Evolutionary conservation across 2,329 filamentous ascomycete genomes (phyloP).

Genomic region (Bipolaris oryzae): DNA sequence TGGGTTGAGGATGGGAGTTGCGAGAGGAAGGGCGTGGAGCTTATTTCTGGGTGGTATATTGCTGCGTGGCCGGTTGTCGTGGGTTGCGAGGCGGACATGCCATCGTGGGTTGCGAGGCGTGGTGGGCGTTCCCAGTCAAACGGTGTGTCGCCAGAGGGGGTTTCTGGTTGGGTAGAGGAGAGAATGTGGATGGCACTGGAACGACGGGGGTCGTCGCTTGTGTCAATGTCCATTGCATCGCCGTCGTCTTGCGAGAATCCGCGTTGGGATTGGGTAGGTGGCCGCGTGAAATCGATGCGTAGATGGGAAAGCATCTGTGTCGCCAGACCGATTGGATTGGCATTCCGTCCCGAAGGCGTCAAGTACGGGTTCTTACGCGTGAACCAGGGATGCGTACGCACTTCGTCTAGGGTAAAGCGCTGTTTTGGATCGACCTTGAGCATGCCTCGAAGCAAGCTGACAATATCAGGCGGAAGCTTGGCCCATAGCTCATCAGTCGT

Average conservation of each 20-base stretch:
- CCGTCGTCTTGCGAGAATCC: constrained; percentile 49
- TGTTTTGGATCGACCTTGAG: constrained; percentile 76
- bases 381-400: constrained; percentile 94
- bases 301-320: constrained; percentile 93
- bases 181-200: constrained; percentile 56
- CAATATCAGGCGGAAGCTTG: constrained; percentile 71
- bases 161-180: constrained; percentile 85
- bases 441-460: constrained; percentile 91
- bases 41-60: constrained; percentile 14
- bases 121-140: constrained; percentile 90
- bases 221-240: constrained; percentile 63
- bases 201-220: constrained; percentile 59
- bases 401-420: constrained; percentile 83
- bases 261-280: constrained; percentile 60
- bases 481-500: constrained; percentile 87
- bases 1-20: constrained; percentile 46
- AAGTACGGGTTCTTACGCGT: constrained; percentile 81
- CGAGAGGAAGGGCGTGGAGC: constrained; percentile 30
- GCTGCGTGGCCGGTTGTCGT: constrained; percentile 31
- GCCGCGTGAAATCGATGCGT: constrained; percentile 81
- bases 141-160: constrained; percentile 72
- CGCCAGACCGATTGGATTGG: constrained; percentile 83
- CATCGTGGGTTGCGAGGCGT: constrained; percentile 44
- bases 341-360: constrained; percentile 72
- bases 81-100: constrained; percentile 47